Base-by-base conservation (phyloP, 768 basidiomycete genomes). In the Auricularia heimuer region DNA sequence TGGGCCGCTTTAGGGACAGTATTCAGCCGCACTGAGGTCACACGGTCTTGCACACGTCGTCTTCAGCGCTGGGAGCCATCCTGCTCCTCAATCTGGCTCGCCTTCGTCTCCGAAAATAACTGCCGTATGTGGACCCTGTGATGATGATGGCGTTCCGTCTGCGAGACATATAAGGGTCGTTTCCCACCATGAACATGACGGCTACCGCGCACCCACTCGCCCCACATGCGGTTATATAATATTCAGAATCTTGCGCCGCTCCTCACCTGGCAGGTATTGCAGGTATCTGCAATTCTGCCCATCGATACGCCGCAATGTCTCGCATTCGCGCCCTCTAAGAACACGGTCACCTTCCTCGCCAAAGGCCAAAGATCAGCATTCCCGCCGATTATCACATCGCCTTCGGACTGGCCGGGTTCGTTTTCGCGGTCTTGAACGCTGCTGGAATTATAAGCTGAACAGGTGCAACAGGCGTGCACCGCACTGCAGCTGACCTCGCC, bases 401-500 rank as follows among this genome's bases (percentile, higher is more conserved):
- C 77, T 0, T 84, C 85, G 62, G 85, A 88, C 61, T 87, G 83
- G 82, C 81, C 47, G 6, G 47, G 47, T 18, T 18, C 47, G 47
- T 42, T 45, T 45, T 18, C 29, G 29, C 29, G 29, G 29, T 29
- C 29, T 29, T 29, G 29, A 29, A 29, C 29, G 29, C 2, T 29
- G 29, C 29, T 29, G 29, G 2, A 29, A 29, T 29, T 29, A 29
- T 29, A 29, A 29, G 29, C 29, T 29, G 29, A 29, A 29, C 29
- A 29, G 29, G 11, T 45, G 44, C 44, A 18, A 21, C 82, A 18
- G 84, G 84, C 51, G 84, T 88, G 2, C 85, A 84, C 62, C 77
- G 83, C 35, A 85, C 84, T 1, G 85, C 83, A 3, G 68, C 77
- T 4, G 83, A 85, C 69, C 88, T 90, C 70, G 84, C 78, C 1